Percentiles rank a stretch among this genome's conserved stretches.
These are phyloP conservation scores for Flueggea neowawraea DNA, from an alignment of 441 rosid species.

Conservation along the genomic window DNA sequence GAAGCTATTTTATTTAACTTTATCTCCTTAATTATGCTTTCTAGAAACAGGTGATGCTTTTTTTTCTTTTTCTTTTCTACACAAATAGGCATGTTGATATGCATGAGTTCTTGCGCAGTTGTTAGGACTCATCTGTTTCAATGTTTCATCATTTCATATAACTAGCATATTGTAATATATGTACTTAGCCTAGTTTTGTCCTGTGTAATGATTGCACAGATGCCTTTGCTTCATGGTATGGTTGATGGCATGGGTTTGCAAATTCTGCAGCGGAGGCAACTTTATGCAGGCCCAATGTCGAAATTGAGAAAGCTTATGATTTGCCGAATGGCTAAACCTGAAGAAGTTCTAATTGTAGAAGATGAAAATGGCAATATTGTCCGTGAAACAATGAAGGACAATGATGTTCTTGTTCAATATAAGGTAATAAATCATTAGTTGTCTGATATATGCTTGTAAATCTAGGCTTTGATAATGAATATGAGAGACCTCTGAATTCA, in stretches of 20 bases:
- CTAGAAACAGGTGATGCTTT: too few species aligned
- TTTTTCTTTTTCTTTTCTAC: too few species aligned
- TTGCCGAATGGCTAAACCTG: constrained; percentile 99
- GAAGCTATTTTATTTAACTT: too few species aligned
- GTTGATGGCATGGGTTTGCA: constrained; percentile 89
- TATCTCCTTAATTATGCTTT: too few species aligned
- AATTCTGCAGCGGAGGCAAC: constrained; percentile 87
- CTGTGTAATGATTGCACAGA: constrained; percentile 28
- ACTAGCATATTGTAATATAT: constrained; percentile 3
- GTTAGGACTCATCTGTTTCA: too few species aligned
- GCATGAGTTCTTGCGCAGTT: too few species aligned
- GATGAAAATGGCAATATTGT: constrained; percentile 99
- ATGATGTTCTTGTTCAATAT: constrained; percentile 99
- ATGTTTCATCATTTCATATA: not conserved
- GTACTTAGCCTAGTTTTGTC: constrained; percentile 2
- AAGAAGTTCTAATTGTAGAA: constrained; percentile 98
- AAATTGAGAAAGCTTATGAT: constrained; percentile 97
- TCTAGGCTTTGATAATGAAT: not conserved
- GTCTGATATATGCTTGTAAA: not conserved
- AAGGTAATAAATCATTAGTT: constrained; percentile 51
- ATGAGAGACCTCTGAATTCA: too few species aligned
- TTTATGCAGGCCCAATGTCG: constrained; percentile 87
- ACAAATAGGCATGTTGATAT: too few species aligned
- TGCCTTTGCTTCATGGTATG: constrained; percentile 76
- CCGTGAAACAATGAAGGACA: constrained; percentile 99